Conservation (phyloP, 768 basidiomycete genomes). For the Boletus sp. region DNA sequence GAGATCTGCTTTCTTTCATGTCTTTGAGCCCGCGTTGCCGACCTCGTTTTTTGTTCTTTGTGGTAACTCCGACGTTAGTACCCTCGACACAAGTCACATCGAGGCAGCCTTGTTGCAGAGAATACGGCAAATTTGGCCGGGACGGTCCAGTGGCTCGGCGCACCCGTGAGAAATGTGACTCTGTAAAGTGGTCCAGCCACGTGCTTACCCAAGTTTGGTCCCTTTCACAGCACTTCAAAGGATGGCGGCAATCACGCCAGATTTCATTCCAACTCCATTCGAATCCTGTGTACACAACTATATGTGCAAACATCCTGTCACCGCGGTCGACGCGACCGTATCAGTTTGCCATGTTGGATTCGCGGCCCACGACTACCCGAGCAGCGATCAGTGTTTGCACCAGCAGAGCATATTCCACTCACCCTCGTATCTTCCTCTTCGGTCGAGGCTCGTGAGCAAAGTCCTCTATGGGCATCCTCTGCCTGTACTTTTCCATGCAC, state of each 20-base stretch:
- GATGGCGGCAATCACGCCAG: conserved; percentile 6
- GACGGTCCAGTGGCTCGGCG: conserved; percentile 18
- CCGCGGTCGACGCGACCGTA: conserved; percentile 58
- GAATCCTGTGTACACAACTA: conserved; percentile 16
- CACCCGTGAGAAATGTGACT: conserved; percentile 32
- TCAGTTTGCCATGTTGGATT: conserved; percentile 71
- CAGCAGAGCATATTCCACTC: conserved; percentile 25
- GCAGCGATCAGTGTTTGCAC: neutral
- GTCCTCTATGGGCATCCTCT: conserved; percentile 48
- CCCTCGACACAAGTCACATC: conserved; percentile 36
- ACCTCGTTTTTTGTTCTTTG: conserved; percentile 42
- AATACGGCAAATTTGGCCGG: conserved; percentile 15
- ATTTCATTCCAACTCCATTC: conserved; percentile 11
- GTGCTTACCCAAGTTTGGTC: conserved; percentile 16
- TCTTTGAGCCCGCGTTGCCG: conserved; percentile 38
- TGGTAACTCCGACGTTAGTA: conserved; percentile 36
- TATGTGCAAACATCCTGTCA: conserved; percentile 13
- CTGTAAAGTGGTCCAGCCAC: conserved; percentile 23
- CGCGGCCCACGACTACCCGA: conserved; percentile 64
- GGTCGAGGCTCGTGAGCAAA: conserved; percentile 66
- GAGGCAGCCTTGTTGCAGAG: conserved; percentile 36
- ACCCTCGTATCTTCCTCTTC: conserved; percentile 85
- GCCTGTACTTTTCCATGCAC: conserved; percentile 80
- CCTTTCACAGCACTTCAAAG: conserved; percentile 10
- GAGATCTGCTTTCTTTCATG: conserved; percentile 37